Evolutionary conservation across 2,329 filamentous ascomycete species (phyloP).

Genomic region (Tolypocladium inflatum): DNA sequence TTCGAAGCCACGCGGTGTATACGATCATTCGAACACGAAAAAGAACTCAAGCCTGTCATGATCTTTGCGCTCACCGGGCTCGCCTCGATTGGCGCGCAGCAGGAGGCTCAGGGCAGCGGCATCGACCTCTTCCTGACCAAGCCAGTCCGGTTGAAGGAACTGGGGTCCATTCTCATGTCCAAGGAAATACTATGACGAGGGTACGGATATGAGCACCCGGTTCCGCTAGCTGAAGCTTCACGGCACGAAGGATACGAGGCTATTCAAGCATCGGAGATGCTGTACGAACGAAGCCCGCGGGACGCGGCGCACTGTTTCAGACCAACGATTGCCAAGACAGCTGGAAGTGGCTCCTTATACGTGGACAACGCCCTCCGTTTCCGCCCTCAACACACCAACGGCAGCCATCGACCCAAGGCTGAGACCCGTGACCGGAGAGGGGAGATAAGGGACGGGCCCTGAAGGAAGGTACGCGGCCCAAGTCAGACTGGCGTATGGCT

Average conservation of each 20-base stretch:
- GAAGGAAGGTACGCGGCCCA: too few species aligned
- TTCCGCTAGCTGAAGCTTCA: neutral
- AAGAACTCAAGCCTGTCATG: constrained; percentile 24
- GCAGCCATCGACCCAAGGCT: too few species aligned
- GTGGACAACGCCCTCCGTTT: too few species aligned
- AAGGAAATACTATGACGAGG: neutral
- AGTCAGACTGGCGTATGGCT: too few species aligned
- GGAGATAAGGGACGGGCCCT: too few species aligned
- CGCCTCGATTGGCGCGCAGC: constrained; percentile 33
- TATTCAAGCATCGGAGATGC: too few species aligned
- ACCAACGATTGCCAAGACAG: neutral
- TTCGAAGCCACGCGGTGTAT: constrained; percentile 36
- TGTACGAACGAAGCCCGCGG: neutral
- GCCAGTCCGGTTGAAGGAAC: constrained; percentile 30
- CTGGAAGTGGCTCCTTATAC: too few species aligned
- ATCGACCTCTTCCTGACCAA: constrained; percentile 44
- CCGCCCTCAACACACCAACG: too few species aligned
- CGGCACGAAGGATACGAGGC: too few species aligned
- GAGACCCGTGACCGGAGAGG: too few species aligned
- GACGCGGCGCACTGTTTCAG: neutral
- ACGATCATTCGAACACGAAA: constrained; percentile 31
- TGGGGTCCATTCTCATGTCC: neutral
- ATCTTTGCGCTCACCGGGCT: constrained; percentile 43
- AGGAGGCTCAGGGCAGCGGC: constrained; percentile 40
- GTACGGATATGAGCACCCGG: neutral